Conservation (phyloP, 176 grass and related monocot genomes). For the Hsuehochloa calcarea region DNA sequence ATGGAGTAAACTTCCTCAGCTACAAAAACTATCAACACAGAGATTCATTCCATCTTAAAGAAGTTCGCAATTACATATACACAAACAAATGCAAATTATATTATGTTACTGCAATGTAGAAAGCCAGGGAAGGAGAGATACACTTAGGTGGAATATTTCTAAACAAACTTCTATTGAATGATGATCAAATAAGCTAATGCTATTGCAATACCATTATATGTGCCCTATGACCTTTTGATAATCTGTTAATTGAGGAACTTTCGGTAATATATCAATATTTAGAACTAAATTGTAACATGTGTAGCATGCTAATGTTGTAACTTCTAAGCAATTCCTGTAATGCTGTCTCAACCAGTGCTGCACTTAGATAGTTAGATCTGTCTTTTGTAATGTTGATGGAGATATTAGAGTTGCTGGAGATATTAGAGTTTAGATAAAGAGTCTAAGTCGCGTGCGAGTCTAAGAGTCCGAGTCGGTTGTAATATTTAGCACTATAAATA, state of each 20-base stretch:
- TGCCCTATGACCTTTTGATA: not conserved
- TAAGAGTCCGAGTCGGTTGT: too few relatives aligned
- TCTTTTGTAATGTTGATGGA: not conserved
- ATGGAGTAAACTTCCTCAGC: not conserved
- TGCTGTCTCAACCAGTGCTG: not conserved
- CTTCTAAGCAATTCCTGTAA: not conserved
- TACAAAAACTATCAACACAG: not conserved
- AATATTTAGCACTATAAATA: too few relatives aligned
- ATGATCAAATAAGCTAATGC: not conserved
- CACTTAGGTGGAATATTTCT: not conserved
- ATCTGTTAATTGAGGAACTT: not conserved
- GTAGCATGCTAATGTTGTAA: not conserved
- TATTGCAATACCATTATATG: not conserved
- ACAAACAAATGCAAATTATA: slow-evolving; percentile 15
- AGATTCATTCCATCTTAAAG: not conserved
- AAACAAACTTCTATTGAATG: not conserved
- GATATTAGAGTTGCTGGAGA: too few relatives aligned
- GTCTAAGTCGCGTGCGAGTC: too few relatives aligned
- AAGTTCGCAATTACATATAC: not conserved
- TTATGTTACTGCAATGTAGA: not conserved
- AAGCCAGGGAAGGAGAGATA: not conserved
- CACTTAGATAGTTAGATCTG: not conserved
- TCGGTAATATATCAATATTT: not conserved
- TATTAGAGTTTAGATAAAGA: too few relatives aligned
- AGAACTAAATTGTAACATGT: not conserved